Base-by-base conservation (phyloP, 257 asterid species). In the Ocimum tenuiflorum region DNA sequence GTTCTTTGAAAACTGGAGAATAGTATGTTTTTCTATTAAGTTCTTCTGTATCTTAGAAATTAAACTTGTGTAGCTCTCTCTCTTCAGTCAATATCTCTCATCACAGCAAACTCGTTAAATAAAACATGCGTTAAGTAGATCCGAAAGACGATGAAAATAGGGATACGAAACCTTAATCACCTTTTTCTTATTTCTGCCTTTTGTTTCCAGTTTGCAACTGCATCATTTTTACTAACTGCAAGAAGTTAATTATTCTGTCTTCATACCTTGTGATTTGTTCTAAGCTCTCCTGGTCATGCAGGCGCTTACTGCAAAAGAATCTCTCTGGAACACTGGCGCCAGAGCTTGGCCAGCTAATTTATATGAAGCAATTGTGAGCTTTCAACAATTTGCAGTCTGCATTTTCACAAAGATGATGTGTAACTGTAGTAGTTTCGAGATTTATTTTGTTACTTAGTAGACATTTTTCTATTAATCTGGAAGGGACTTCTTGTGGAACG, bases 401-500 rank as follows among this genome's bases (percentile, higher is more conserved):
- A 15, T 42, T 15, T n/a, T 17, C 22, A 20, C 43, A 8, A 49
- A 18, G 33, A 11, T 23, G 11, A 19, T 49, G 10, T 19, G 36
- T 13, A 6, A 18, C 20, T 19, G 17, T 38, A 23, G 15, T 38
- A 61, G 20, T 24, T 20, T 60, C 3, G 3, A 15, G 57, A 39
- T 5, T 35, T 36, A 6, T 8, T 24, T 29, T 6, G 27, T 19
- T 12, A 33, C 33, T 35, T 20, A 23, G 13, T 29, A 12, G 17
- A 10, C 8, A 31, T 7, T 38, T 38, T 53, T 51, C 8, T 49
- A 19, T n/a, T n/a, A n/a, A n/a, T 35, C 12, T 38, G 22, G 11
- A 73, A 81, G 83, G 80, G 80, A 81, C 68, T 81, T 81, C 47
- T 59, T 81, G 80, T 81, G 83, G 81, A 78, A 81, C 75, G 15